Evolutionary conservation across 2,329 filamentous ascomycete species (phyloP).

Genomic region (Ophiocordyceps robertsii): DNA sequence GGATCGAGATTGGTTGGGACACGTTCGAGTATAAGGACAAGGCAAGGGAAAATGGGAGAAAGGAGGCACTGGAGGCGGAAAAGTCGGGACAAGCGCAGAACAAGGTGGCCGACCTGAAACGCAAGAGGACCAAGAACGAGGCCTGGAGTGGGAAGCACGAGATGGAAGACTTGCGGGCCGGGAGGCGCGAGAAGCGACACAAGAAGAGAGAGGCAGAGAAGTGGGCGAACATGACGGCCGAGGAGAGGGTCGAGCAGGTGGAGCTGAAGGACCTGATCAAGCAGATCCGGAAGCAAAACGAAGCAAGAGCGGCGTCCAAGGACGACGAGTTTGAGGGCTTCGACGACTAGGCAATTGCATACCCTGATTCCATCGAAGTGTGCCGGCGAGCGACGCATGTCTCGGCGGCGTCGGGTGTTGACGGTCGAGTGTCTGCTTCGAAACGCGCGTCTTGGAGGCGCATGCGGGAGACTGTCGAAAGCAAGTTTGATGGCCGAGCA

Average conservation of each 20-base stretch:
- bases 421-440: too few species aligned
- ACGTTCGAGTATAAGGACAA: conserved; percentile 60
- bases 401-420: neutral
- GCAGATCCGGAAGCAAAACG: conserved; percentile 47
- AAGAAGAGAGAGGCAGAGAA: conserved; percentile 51
- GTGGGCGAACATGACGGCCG: conserved; percentile 53
- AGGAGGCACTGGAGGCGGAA: conserved; percentile 38
- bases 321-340: conserved; percentile 48
- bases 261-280: conserved; percentile 52
- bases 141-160: conserved; percentile 64
- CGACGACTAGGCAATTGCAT: conserved; percentile 25
- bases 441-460: too few species aligned
- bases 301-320: conserved; percentile 23
- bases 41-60: conserved; percentile 51
- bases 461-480: too few species aligned
- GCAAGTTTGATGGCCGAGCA: too few species aligned
- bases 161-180: conserved; percentile 46
- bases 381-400: neutral
- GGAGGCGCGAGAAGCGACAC: conserved; percentile 50
- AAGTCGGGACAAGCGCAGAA: conserved; percentile 23
- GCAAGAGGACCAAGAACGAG: conserved; percentile 49
- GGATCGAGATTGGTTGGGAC: conserved; percentile 53
- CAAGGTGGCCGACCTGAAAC: conserved; percentile 28
- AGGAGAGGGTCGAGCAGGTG: conserved; percentile 48
- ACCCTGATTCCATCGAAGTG: neutral